Base-by-base conservation (phyloP, 805 yeast genomes). In the Lipomyces sp. region DNA sequence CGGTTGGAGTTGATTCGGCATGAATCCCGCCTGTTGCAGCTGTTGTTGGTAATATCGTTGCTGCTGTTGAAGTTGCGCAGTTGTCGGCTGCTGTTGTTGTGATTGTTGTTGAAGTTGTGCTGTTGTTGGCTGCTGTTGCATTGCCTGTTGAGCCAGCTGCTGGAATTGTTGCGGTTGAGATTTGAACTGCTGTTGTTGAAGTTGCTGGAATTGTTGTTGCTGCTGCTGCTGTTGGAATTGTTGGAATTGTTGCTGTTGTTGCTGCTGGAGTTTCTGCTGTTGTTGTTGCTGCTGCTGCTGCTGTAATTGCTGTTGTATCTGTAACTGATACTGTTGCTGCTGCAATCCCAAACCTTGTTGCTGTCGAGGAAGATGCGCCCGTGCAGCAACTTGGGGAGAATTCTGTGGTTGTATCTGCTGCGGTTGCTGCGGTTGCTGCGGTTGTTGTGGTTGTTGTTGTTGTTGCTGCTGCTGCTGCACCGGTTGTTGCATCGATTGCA, bases 391-490 rank as follows among this genome's bases (percentile, higher is more conserved):
- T 70, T 50, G 74, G 63, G 58, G 74, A 66, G 56, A 72, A 67
- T 57, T 67, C 29, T 42, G 53, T 30, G 15, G 57, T 58, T n/a
- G n/a, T 24, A 24, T 24, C 24, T 24, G 24, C 24, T 24, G 53
- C 32, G 24, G 57, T 58, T 69, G 73, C 42, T 58, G 68, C 60
- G 61, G 72, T 32, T 63, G 24, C 1, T 24, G 24, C 1, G 24
- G 24, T 24, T 1, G 24, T 59, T 67, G 74, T 11, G 66, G 71
- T 42, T 67, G 74, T 42, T 72, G 73, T 42, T 72, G 73, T 34
- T 62, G 70, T 57, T 66, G 73, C 58, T 65, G 69, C 50, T 69
- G 75, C 51, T 70, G 72, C 33, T 67, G 71, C 61, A 62, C 64
- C 18, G 61, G 65, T 66, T 64, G 60, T 62, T 69, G 71, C 48